Conservation (phyloP, 768 basidiomycete species). For the Trametes sanguinea region DNA sequence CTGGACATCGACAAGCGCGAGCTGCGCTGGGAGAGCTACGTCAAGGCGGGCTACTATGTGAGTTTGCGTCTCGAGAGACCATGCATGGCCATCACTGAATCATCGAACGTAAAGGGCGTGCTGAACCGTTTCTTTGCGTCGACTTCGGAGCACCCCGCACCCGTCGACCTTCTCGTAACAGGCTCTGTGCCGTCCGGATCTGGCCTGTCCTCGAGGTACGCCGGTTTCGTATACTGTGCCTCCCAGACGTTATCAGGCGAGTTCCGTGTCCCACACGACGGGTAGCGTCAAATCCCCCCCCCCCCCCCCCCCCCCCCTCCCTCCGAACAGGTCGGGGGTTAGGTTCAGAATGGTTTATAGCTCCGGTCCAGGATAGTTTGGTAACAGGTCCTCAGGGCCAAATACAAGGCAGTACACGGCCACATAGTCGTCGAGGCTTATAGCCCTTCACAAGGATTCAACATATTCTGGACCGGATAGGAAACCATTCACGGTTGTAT, state of each 20-base stretch:
- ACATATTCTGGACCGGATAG: too few species aligned
- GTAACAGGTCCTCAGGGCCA: too few species aligned
- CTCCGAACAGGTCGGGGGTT: too few species aligned
- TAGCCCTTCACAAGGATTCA: too few species aligned
- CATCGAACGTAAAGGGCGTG: slow-evolving; percentile 52
- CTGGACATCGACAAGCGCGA: slow-evolving; percentile 72
- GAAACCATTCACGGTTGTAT: too few species aligned
- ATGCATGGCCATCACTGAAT: background rate
- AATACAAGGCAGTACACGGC: too few species aligned
- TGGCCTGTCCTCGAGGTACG: slow-evolving; percentile 67
- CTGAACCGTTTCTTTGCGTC: slow-evolving; percentile 57
- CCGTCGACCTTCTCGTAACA: slow-evolving; percentile 74
- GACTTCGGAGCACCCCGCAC: slow-evolving; percentile 42
- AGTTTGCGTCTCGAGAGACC: slow-evolving; percentile 28
- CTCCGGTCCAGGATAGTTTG: too few species aligned
- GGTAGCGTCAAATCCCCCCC: background rate
- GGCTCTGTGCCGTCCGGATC: slow-evolving; percentile 87
- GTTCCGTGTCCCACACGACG: background rate
- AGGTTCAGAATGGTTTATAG: too few species aligned
- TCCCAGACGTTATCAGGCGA: too few species aligned
- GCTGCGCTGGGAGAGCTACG: slow-evolving; percentile 83
- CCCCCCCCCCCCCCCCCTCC: too few species aligned
- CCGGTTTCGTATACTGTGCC: background rate
- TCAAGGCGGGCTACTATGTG: slow-evolving; percentile 85
- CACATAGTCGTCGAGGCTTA: too few species aligned